Conservation (phyloP, 805 yeast species). For the Wickerhamiella hasegawae region DNA sequence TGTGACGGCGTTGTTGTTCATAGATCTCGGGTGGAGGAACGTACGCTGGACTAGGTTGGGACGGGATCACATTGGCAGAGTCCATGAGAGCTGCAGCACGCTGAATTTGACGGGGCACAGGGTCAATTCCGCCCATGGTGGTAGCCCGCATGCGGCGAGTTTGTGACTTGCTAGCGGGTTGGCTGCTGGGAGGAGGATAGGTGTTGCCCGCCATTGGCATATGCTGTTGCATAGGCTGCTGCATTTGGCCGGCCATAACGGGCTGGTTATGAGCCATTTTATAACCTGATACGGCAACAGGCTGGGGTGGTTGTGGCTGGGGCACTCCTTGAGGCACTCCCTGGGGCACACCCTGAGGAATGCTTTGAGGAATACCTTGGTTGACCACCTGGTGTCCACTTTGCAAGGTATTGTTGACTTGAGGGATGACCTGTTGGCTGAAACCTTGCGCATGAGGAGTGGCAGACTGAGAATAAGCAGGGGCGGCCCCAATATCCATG, state of each 20-base stretch:
- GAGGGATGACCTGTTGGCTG: too few relatives aligned
- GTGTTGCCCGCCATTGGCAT: constrained; percentile 1
- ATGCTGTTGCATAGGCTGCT: constrained; percentile 1
- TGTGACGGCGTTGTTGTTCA: background rate
- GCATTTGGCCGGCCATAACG: background rate
- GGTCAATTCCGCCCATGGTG: constrained; percentile 25
- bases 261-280: background rate
- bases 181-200: background rate
- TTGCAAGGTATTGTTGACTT: too few relatives aligned
- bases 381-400: too few relatives aligned
- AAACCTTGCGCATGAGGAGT: too few relatives aligned
- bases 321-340: too few relatives aligned
- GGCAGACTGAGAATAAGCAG: too few relatives aligned
- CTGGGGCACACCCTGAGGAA: too few relatives aligned
- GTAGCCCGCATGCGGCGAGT: constrained; percentile 23
- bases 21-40: constrained; percentile 24
- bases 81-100: constrained; percentile 27
- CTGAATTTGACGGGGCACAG: constrained; percentile 26
- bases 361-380: too few relatives aligned
- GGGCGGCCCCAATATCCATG: too few relatives aligned
- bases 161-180: background rate
- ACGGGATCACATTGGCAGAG: constrained; percentile 23
- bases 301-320: too few relatives aligned
- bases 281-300: too few relatives aligned
- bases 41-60: constrained; percentile 27